A percentile compares a stretch with the other conserved stretches of the same genome.
These are phyloP conservation scores for Rheum nobile DNA, from an alignment of 148 eudicot genomes.

Conservation along the genomic window DNA sequence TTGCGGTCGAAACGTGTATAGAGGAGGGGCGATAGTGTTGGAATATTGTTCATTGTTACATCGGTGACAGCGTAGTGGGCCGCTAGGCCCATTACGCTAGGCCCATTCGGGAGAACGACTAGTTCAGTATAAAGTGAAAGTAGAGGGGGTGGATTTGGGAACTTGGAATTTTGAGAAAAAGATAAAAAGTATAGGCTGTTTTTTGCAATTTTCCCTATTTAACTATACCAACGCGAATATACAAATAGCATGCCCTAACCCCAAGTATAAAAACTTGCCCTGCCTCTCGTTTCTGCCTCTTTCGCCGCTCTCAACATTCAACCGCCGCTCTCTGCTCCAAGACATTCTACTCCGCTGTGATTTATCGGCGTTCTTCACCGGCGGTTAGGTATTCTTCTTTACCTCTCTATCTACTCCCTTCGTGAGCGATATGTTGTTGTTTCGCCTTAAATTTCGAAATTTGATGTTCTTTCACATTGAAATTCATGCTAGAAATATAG, in stretches of 20 bases:
- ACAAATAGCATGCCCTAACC: slow-evolving; percentile 1
- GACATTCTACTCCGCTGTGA: not conserved
- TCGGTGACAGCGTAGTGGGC: too few species aligned
- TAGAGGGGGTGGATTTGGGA: too few species aligned
- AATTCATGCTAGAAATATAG: not conserved
- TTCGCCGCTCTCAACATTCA: not conserved
- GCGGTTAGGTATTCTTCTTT: not conserved
- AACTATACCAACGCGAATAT: not conserved
- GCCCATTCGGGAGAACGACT: too few species aligned
- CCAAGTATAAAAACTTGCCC: not conserved
- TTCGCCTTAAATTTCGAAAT: not conserved
- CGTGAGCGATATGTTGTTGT: not conserved
- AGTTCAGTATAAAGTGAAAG: too few species aligned
- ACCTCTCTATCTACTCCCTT: not conserved
- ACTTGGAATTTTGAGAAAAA: too few species aligned
- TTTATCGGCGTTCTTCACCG: not conserved
- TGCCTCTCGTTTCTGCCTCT: not conserved
- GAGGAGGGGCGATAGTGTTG: too few species aligned
- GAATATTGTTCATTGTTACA: too few species aligned
- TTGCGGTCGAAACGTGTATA: too few species aligned
- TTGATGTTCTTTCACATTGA: not conserved
- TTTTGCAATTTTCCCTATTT: not conserved
- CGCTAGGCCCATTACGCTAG: too few species aligned
- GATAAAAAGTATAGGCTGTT: not conserved
- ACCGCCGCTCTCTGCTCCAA: not conserved